Evolutionary conservation across 2,329 filamentous ascomycete species (phyloP), one percentile per base, ranked within the genome.

Genomic region (Coleophoma eucalyptorum): DNA sequence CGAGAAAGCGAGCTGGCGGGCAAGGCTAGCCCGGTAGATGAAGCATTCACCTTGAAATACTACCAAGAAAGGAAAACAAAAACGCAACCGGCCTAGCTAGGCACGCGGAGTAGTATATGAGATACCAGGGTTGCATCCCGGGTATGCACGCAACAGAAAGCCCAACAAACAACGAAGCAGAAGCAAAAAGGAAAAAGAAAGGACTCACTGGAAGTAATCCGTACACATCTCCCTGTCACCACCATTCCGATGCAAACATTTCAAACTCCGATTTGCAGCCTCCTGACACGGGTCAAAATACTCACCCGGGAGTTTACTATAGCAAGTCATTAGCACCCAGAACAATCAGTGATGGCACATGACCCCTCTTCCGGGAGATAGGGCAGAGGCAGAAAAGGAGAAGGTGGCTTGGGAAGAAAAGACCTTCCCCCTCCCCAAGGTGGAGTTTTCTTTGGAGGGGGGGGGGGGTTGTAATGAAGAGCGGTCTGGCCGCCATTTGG

Each of bases 211-310:
- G 66, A 99, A 97, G 67, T 95, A 97, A 69, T 97, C 93, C 57
- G 80, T 78, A 67, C 94, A 99, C 87, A 97, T 88, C n/a, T 85
- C 76, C 58, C 85, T 81, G 66, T 97, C 90, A 13, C 89, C 92
- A 19, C 80, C 85, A 67, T 99, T 99, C 19, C 94, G 83, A 66
- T 91, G 86, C 65, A 99, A 73, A 65, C 94, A 99, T 67, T 83
- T 86, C 60, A 97, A 85, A 70, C 92, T 97, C 65, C 81, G 81
- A 59, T 87, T 77, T 7, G 94, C 93, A 5, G 90, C 90, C 63
- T 96, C 93, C 68, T 97, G 93, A 70, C 94, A 99, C 2, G 94
- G 94, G 63, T 99, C 94, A 68, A 89, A 90, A 72, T 87, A 97
- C 67, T 97, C 86, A 76, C 91, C 96, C 64, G 86, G 83, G 50